Conservation (phyloP, 345 rosid species). For the Dovyalis caffra region DNA sequence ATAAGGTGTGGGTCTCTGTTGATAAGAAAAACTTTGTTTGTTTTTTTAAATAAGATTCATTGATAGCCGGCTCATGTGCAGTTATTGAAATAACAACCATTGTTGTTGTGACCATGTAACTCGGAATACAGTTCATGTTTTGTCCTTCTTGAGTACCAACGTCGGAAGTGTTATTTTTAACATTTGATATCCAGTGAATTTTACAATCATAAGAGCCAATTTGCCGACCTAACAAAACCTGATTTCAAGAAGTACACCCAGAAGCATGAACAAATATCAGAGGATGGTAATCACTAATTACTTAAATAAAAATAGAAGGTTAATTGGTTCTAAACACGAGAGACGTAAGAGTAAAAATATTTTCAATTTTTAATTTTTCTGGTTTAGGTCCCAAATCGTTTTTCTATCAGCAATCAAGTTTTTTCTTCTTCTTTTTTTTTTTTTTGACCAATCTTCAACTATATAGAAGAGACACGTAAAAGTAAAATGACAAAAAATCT, state of each 20-base stretch:
- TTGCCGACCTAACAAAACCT: conserved; percentile 1
- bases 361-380: too few species aligned
- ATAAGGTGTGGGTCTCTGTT: background rate
- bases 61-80: background rate
- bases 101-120: background rate
- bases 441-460: too few species aligned
- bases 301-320: too few species aligned
- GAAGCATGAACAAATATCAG: background rate
- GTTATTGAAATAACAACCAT: background rate
- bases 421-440: too few species aligned
- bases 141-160: background rate
- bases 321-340: too few species aligned
- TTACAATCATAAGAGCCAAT: background rate
- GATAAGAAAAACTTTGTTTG: background rate
- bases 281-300: background rate
- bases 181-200: background rate
- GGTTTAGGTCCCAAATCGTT: too few species aligned
- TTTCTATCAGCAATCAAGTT: too few species aligned
- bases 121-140: background rate
- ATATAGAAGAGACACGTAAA: too few species aligned
- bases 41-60: background rate
- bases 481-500: too few species aligned
- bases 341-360: too few species aligned
- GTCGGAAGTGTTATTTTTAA: background rate
- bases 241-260: background rate